Evolutionary conservation across 768 basidiomycete species (phyloP).

Genomic region (Trichaptum fuscoviolaceum): DNA sequence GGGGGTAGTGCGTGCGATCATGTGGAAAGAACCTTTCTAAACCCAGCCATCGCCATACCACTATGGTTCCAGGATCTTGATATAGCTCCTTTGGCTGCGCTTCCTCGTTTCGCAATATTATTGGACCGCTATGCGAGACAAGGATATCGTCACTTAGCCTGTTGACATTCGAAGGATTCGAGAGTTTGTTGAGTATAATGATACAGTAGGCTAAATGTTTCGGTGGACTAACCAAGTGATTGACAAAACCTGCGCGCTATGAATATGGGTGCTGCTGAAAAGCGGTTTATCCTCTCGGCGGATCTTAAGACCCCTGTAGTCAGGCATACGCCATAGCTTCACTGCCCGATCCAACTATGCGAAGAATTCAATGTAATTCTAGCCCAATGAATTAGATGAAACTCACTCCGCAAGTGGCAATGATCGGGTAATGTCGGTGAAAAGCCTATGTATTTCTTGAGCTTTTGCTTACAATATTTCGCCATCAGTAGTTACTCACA

Average conservation of each 20-base stretch:
- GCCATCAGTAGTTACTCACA: constrained; percentile 30
- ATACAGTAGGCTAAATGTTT: background rate
- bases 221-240: constrained; percentile 47
- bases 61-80: constrained; percentile 41
- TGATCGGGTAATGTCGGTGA: constrained; percentile 54
- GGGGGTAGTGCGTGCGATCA: constrained; percentile 26
- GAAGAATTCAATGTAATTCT: background rate
- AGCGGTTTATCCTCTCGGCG: constrained; percentile 70
- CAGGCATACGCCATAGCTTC: constrained; percentile 68
- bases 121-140: constrained; percentile 25
- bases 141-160: constrained; percentile 53
- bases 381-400: background rate
- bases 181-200: background rate
- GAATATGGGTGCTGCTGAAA: constrained; percentile 62
- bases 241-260: constrained; percentile 59
- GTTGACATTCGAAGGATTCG: background rate
- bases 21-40: constrained; percentile 61
- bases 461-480: background rate
- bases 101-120: constrained; percentile 16
- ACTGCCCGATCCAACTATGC: constrained; percentile 63
- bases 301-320: constrained; percentile 30
- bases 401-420: constrained; percentile 76
- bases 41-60: constrained; percentile 66
- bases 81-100: constrained; percentile 15
- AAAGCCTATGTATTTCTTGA: constrained; percentile 45